Base-by-base conservation (phyloP, 768 basidiomycete genomes). In the Russula abietina region DNA sequence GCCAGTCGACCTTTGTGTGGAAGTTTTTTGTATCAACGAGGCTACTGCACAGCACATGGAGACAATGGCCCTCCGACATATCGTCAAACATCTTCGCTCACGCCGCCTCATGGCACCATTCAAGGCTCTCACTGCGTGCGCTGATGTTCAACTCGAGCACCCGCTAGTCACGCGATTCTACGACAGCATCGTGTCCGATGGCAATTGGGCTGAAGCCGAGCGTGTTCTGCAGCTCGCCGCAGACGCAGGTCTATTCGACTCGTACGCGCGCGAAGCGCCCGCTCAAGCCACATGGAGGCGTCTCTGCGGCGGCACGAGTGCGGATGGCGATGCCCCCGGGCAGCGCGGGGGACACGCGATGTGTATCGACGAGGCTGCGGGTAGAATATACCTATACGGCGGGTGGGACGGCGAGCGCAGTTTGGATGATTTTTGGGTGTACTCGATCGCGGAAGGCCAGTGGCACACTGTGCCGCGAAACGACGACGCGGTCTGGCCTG, bases 361-460 rank as follows among this genome's bases (percentile, higher is more conserved):
- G 87, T 90, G 88, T 67, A 82, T 91, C 65, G 89, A 91, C 69
- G 74, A 79, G 26, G 76, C 79, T 9, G 78, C 82, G 43, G 81
- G 82, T 7, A 72, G 80, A 49, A 83, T 92, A 32, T 91, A 91
- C 70, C 78, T 92, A 24, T 83, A 90, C 58, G 91, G 90, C 1
- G 91, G 91, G 0, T 92, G 86, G 83, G 82, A 90, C 64, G 89
- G 91, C 1, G 73, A 82, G 59, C 83, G 81, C 62, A 84, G 83
- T 54, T 74, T 92, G 33, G 86, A 88, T 69, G 90, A 93, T 71
- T 87, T 91, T 65, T 92, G 90, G 90, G 77, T 79, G 46, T 91
- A 88, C 69, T 78, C 78, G 64, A 80, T 89, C 69, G 75, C 74
- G 36, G 75, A 79, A 10, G 81, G 85, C 55, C 75, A 77, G 55